A percentile compares a stretch with the other conserved stretches of the same genome.
These are phyloP conservation scores for Globisporangium recalcitrans DNA, from an alignment of 352 stramenopile species.

Conservation along the genomic window DNA sequence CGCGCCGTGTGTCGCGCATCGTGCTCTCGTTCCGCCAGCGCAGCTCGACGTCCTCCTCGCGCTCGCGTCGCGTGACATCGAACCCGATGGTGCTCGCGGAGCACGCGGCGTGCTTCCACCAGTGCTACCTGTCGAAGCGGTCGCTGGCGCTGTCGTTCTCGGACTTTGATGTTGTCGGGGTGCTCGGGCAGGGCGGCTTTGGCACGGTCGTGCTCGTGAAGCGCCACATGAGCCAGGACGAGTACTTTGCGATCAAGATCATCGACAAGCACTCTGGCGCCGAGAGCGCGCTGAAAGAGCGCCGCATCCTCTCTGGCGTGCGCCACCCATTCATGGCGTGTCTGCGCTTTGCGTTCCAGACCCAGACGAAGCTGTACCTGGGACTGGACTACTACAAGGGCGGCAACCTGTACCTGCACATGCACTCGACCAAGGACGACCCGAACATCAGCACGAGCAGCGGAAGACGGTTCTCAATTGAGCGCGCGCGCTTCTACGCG, in stretches of 20 bases:
- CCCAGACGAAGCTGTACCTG: constrained; percentile 74
- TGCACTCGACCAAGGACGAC: constrained; percentile 83
- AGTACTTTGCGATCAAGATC: constrained; percentile 87
- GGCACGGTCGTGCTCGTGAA: constrained; percentile 80
- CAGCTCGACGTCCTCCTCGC: constrained; percentile 26
- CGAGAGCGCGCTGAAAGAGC: constrained; percentile 70
- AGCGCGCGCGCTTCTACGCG: constrained; percentile 81
- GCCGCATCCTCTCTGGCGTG: constrained; percentile 68
- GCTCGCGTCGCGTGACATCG: constrained; percentile 49
- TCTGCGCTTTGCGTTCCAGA: constrained; percentile 85
- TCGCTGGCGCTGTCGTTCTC: constrained; percentile 80
- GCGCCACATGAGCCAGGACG: constrained; percentile 63
- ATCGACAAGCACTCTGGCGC: constrained; percentile 80
- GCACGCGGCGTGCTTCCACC: constrained; percentile 75
- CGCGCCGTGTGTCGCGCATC: constrained; percentile 74
- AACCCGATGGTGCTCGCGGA: constrained; percentile 77
- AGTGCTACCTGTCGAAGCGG: constrained; percentile 78
- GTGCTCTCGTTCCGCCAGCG: constrained; percentile 81
- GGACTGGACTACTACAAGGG: constrained; percentile 85
- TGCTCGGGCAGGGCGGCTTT: constrained; percentile 76
- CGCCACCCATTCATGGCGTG: constrained; percentile 78
- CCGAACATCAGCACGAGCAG: constrained; percentile 70
- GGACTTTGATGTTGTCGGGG: constrained; percentile 81
- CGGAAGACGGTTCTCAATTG: constrained; percentile 60
- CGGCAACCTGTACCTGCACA: constrained; percentile 82